Base-by-base conservation (phyloP, 2,329 filamentous ascomycete species). In the Fusarium sp. region DNA sequence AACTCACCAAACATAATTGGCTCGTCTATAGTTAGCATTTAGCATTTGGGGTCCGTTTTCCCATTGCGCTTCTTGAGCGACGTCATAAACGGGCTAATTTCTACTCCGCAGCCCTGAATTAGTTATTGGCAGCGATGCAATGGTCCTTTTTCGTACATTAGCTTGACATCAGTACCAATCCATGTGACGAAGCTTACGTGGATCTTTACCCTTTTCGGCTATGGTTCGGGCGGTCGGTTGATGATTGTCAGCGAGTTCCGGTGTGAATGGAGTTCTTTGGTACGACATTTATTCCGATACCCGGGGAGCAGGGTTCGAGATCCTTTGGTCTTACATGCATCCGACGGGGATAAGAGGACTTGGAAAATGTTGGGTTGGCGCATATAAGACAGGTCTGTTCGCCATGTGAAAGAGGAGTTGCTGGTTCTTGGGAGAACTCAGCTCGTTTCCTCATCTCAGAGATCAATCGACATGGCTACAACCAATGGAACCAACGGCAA, bases 21-120 rank as follows among this genome's bases (percentile, higher is more conserved):
- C 19, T 5, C 1, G 9, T 9, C 0, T 5, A 27, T 12, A 27
- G 19, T 4, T 3, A 21, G 8, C 11, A 2, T 18, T 42, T 3
- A 23, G 15, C 14, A 9, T 31, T 31, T 44, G 52, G 52, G 16
- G 37, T 29, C 27, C 3, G 10, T 23, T 55, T 23, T 42, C 25
- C 1, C 37, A 44, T 16, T 15, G 9, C 16, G 8, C 27, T 10
- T 16, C 16, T 15, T 3, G 4, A 9, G 6, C 9, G 3, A 25
- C 37, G 21, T 44, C 52, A 55, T 37, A 14, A 46, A n/a, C 18
- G 31, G 54, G 19, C 15, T 16, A 35, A 35, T 18, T 2, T 3
- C 5, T 15, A 18, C n/a, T 57, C n/a, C 14, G 19, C 12, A 15
- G 18, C 39, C 9, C 14, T 1, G 3, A 37, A 4, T 0, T 19